Conservation (phyloP, 768 basidiomycete species). For the Xerocomus potaroensis region DNA sequence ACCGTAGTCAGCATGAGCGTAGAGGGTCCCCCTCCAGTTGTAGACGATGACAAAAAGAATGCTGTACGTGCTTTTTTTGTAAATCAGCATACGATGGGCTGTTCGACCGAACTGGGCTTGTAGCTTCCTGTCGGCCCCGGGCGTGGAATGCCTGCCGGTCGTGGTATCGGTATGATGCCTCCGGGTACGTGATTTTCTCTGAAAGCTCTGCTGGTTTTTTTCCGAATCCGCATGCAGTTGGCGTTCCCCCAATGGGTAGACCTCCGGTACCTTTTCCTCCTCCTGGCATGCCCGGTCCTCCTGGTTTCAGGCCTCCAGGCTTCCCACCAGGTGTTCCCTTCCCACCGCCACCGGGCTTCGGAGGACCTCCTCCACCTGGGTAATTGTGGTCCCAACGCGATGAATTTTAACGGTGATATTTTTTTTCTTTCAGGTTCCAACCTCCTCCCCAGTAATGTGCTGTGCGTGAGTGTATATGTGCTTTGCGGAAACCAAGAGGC, state of each 20-base stretch:
- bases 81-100: conserved; percentile 1
- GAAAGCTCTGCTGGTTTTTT: conserved; percentile 13
- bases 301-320: conserved; percentile 80
- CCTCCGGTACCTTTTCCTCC: conserved; percentile 60
- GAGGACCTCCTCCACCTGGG: conserved; percentile 83
- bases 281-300: conserved; percentile 82
- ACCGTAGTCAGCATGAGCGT: conserved; percentile 93
- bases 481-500: conserved; percentile 11
- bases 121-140: conserved; percentile 89
- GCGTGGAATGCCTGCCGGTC: conserved; percentile 91
- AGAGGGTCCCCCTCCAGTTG: conserved; percentile 90
- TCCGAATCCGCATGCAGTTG: conserved; percentile 40
- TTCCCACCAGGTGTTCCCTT: conserved; percentile 81
- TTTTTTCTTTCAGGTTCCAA: conserved; percentile 37
- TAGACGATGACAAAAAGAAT: conserved; percentile 86
- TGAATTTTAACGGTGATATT: conserved; percentile 4
- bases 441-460: conserved; percentile 41
- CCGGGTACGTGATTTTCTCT: conserved; percentile 51
- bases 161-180: conserved; percentile 95
- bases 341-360: conserved; percentile 77
- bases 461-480: conserved; percentile 5
- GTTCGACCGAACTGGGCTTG: conserved; percentile 18
- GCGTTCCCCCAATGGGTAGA: conserved; percentile 55
- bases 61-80: conserved; percentile 44
- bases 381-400: conserved; percentile 34